These are phyloP conservation scores for Solanum lignicaule DNA, from an alignment of 257 asterid species.

Conservation along the genomic window DNA sequence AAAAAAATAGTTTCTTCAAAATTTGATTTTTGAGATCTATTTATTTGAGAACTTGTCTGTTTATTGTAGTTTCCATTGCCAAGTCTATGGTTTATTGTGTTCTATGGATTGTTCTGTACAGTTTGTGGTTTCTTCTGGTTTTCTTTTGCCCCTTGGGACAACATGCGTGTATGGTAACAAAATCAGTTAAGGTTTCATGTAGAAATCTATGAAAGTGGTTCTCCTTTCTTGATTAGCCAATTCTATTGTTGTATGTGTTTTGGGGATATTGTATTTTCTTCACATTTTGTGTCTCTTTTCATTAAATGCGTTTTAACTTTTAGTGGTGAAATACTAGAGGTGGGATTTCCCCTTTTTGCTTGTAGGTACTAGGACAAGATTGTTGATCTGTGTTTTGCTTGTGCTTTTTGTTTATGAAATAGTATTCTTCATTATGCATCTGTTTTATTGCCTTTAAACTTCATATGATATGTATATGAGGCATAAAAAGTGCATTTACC, in stretches of 20 bases:
- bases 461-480: neutral
- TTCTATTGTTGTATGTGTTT: neutral
- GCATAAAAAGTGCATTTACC: neutral
- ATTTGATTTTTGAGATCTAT: conserved; percentile 37
- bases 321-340: conserved; percentile 6
- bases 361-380: conserved; percentile 8
- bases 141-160: neutral
- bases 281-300: conserved; percentile 1
- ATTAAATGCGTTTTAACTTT: conserved; percentile 10
- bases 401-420: neutral
- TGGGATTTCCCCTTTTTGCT: conserved; percentile 8
- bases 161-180: neutral
- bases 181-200: neutral
- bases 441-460: neutral
- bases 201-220: neutral
- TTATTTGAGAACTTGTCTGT: neutral
- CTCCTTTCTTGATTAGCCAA: neutral
- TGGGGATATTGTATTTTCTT: neutral
- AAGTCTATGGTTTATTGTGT: neutral
- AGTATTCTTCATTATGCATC: neutral
- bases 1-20: neutral
- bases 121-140: neutral
- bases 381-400: conserved; percentile 1
- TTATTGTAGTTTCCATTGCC: neutral
- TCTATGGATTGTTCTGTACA: neutral